Evolutionary conservation across 768 basidiomycete species (phyloP).

Genomic region (Psilocybe subaeruginosa): DNA sequence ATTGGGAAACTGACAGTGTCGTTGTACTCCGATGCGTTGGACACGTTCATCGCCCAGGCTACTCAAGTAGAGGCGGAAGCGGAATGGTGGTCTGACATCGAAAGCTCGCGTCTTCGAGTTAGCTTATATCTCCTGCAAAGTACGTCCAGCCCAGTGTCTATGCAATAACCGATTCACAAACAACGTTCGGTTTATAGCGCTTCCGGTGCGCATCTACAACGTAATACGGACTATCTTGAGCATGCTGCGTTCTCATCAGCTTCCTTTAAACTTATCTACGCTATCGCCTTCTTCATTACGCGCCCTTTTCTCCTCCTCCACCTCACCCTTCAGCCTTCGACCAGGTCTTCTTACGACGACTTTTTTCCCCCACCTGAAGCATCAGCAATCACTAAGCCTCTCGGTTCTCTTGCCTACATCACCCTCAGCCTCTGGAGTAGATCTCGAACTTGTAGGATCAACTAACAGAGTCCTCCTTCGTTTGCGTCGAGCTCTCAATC

Average conservation of each 20-base stretch:
- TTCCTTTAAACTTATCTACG: slow-evolving; percentile 47
- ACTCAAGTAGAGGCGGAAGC: slow-evolving; percentile 73
- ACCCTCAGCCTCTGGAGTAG: neutral
- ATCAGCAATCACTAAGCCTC: slow-evolving; percentile 21
- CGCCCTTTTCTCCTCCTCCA: slow-evolving; percentile 47
- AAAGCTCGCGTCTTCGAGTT: slow-evolving; percentile 58
- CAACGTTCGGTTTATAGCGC: slow-evolving; percentile 35
- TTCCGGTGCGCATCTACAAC: slow-evolving; percentile 44
- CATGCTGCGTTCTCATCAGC: slow-evolving; percentile 42
- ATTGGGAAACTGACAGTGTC: slow-evolving; percentile 53
- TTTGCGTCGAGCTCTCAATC: neutral
- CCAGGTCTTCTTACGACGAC: slow-evolving; percentile 55
- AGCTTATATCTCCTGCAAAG: slow-evolving; percentile 79
- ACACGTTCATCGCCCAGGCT: slow-evolving; percentile 68
- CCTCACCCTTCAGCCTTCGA: slow-evolving; percentile 42
- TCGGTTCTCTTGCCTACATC: slow-evolving; percentile 22
- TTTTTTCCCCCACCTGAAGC: slow-evolving; percentile 66
- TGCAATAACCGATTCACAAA: slow-evolving; percentile 9
- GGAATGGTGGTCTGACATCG: slow-evolving; percentile 83
- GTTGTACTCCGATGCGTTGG: slow-evolving; percentile 68
- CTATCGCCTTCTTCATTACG: slow-evolving; percentile 53
- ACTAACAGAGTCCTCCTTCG: neutral
- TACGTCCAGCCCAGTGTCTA: slow-evolving; percentile 37
- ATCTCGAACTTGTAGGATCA: slow-evolving; percentile 6
- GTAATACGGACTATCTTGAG: slow-evolving; percentile 41